Conservation (phyloP, 345 rosid species). For the Nasturtium officinale region DNA sequence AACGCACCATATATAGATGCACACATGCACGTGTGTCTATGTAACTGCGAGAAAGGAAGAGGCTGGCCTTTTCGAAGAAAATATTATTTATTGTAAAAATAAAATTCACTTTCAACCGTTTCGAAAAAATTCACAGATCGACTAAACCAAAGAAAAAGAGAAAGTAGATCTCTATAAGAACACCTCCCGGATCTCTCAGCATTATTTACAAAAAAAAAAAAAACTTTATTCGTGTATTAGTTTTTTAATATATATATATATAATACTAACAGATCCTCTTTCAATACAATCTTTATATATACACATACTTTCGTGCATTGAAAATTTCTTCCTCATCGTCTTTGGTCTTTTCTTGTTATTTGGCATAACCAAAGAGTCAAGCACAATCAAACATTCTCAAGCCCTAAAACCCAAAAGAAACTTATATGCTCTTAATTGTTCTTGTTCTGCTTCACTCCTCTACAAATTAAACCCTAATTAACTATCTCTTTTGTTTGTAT, state of each 20-base stretch:
- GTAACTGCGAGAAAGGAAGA: constrained; percentile 40
- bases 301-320: constrained; percentile 36
- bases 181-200: constrained; percentile 48
- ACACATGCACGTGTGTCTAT: constrained; percentile 46
- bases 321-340: constrained; percentile 48
- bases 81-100: neutral
- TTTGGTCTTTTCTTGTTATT: constrained; percentile 65
- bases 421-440: constrained; percentile 52
- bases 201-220: constrained; percentile 36
- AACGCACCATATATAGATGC: constrained; percentile 22
- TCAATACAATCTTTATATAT: constrained; percentile 33
- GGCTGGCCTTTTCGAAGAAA: constrained; percentile 31
- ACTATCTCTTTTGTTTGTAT: constrained; percentile 50
- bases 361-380: constrained; percentile 58
- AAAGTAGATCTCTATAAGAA: constrained; percentile 53
- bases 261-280: constrained; percentile 17
- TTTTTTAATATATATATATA: neutral
- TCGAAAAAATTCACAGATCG: constrained; percentile 18
- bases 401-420: constrained; percentile 47
- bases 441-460: constrained; percentile 32
- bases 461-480: constrained; percentile 47
- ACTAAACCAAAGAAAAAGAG: constrained; percentile 24
- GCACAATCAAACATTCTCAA: constrained; percentile 56
- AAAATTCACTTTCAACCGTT: constrained; percentile 25
- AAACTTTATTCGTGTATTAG: constrained; percentile 10